A percentile compares a stretch with the other conserved stretches of the same genome.
phyloP scores from a whole-genome alignment of 2,329 filamentous ascomycete genomes.

The Hawksworthiomyces lignivorus region DNA sequence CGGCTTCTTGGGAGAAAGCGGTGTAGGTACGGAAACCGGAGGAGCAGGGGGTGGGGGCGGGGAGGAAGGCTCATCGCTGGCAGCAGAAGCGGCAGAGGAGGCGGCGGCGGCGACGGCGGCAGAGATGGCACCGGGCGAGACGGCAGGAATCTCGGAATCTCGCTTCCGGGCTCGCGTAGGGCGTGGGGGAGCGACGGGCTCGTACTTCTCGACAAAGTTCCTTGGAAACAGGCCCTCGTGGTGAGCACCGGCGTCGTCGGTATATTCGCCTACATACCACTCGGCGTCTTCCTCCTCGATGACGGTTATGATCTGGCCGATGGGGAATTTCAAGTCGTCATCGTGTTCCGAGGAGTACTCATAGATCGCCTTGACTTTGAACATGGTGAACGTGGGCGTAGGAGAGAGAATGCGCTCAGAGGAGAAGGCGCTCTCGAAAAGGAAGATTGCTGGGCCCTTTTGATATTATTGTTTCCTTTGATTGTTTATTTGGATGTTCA shows the following conservation, averaged over 20 bases:
- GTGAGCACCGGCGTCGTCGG: slow-evolving; percentile 65
- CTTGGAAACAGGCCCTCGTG: slow-evolving; percentile 85
- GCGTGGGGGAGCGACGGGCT: slow-evolving; percentile 81
- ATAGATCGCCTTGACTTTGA: slow-evolving; percentile 93
- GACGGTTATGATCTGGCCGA: slow-evolving; percentile 87
- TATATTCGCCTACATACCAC: slow-evolving; percentile 88
- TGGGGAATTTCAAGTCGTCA: slow-evolving; percentile 82
- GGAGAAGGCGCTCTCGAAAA: background rate
- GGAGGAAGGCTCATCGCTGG: too few species aligned
- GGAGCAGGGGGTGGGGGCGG: background rate
- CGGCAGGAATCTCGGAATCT: slow-evolving; percentile 30
- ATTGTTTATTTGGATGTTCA: too few species aligned
- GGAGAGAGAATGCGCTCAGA: slow-evolving; percentile 2
- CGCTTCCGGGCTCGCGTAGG: slow-evolving; percentile 71
- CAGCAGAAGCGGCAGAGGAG: background rate
- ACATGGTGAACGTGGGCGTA: slow-evolving; percentile 47
- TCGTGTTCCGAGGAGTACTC: slow-evolving; percentile 91
- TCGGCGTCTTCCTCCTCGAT: slow-evolving; percentile 88
- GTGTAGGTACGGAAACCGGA: background rate
- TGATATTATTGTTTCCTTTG: too few species aligned
- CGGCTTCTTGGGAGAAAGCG: slow-evolving; percentile 15
- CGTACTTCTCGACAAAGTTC: slow-evolving; percentile 96
- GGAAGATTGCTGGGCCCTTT: too few species aligned
- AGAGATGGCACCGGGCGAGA: slow-evolving; percentile 18
- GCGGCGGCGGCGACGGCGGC: background rate